Evolutionary conservation across 106 monocot species (phyloP), one percentile per base, ranked within the genome.

Genomic region (Allium cepa): DNA sequence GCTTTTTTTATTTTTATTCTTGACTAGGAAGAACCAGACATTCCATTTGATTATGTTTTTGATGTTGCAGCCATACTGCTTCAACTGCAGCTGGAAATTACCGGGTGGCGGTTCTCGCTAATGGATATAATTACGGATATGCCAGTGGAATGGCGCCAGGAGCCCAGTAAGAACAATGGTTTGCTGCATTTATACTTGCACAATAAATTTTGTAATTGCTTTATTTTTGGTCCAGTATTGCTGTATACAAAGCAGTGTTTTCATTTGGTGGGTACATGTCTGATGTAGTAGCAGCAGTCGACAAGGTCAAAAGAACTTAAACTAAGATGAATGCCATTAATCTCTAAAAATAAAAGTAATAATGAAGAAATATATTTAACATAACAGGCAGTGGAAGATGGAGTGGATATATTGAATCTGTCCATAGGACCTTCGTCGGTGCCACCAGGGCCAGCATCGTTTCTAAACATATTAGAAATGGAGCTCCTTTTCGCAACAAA

Each of bases 251-350:
- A 85, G 88, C 92, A 67, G 46, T 83, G 48, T 83, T 77, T 59
- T 71, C 81, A 11, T 93, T 87, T 64, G 92, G 88, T 10, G 92
- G 92, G 18, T 93, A 81, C 57, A 85, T 88, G 85, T 88, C 88
- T 22, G 92, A 93, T 72, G 85, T 93, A 13, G 80, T 93, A 10
- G 92, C 92, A 58, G 92, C 92, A 49, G 70, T 93, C 28, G 92
- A 93, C 61, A 75, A 93, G 92, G 92, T 85, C 36, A 22, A 10
- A 66, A 18, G 6, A 26, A 36, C 36, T 36, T 36, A 36, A 36
- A 36, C 36, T 36, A 36, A 36, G 36, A 36, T 36, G 36, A 36
- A 36, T 36, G 36, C 36, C 36, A 36, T 36, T 36, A 36, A 36
- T 36, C 3, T 36, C 36, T 36, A 3, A 4, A 36, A 36, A 36